Evolutionary conservation across 768 basidiomycete genomes (phyloP).

Genomic region (Mycena maculata): DNA sequence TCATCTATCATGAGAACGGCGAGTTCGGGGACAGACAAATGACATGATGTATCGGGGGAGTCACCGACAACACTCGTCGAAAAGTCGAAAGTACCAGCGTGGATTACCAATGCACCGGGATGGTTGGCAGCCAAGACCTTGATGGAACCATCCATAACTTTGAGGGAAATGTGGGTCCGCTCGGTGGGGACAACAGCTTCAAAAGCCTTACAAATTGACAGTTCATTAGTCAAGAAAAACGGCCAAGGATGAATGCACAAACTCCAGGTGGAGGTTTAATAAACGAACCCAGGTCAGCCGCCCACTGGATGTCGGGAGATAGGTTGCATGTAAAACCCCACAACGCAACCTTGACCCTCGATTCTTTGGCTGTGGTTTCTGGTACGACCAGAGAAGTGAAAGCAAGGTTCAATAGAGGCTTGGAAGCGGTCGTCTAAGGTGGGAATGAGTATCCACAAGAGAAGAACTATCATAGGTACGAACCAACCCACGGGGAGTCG

Average conservation of each 20-base stretch:
- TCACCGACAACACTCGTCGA: slow-evolving; percentile 80
- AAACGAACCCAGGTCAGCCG: slow-evolving; percentile 70
- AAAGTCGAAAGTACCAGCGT: slow-evolving; percentile 75
- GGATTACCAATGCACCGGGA: slow-evolving; percentile 73
- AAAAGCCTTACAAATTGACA: slow-evolving; percentile 68
- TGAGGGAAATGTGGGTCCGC: slow-evolving; percentile 76
- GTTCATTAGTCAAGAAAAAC: background rate
- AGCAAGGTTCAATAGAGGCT: slow-evolving; percentile 69
- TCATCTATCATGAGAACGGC: slow-evolving; percentile 68
- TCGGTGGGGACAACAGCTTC: slow-evolving; percentile 94
- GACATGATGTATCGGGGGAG: slow-evolving; percentile 65
- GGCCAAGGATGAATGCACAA: slow-evolving; percentile 43
- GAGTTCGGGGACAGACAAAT: slow-evolving; percentile 59
- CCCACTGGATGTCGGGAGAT: slow-evolving; percentile 71
- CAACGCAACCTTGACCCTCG: slow-evolving; percentile 71
- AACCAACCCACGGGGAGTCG: slow-evolving; percentile 70
- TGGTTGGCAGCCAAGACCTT: slow-evolving; percentile 67
- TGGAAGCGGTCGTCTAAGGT: slow-evolving; percentile 56
- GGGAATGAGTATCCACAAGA: slow-evolving; percentile 15
- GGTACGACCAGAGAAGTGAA: slow-evolving; percentile 73
- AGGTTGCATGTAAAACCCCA: slow-evolving; percentile 73
- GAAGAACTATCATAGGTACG: slow-evolving; percentile 36
- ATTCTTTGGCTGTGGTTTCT: slow-evolving; percentile 80
- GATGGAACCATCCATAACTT: slow-evolving; percentile 73
- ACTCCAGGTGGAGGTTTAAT: slow-evolving; percentile 90